A percentile compares a stretch with the other conserved stretches of the same genome.
Conservation (phyloP, 805 yeast genomes). For the Clavispora santaluciae region DNA sequence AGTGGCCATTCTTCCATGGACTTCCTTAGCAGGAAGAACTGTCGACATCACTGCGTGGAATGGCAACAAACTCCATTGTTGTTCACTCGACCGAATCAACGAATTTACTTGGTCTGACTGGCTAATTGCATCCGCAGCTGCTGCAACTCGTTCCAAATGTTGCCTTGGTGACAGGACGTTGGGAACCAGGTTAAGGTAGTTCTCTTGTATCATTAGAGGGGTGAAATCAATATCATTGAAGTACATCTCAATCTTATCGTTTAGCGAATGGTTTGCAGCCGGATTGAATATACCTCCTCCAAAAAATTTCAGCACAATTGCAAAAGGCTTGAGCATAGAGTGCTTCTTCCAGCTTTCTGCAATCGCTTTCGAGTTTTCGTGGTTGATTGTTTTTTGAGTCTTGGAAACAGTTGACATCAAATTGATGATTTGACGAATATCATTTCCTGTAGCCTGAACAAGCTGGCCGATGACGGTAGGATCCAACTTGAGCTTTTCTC, state of each 20-base stretch:
- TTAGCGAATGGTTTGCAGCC: slow-evolving; percentile 50
- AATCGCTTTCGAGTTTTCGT: slow-evolving; percentile 58
- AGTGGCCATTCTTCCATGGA: slow-evolving; percentile 66
- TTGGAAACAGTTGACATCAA: slow-evolving; percentile 78
- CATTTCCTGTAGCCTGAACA: slow-evolving; percentile 81
- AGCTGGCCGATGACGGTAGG: slow-evolving; percentile 77
- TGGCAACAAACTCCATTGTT: slow-evolving; percentile 91
- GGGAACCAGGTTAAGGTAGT: slow-evolving; percentile 70
- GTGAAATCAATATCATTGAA: slow-evolving; percentile 93
- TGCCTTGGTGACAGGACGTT: slow-evolving; percentile 38
- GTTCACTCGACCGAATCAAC: slow-evolving; percentile 83
- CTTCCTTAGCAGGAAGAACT: slow-evolving; percentile 68
- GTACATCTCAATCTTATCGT: slow-evolving; percentile 81
- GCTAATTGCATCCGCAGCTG: slow-evolving; percentile 87
- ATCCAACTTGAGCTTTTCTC: slow-evolving; percentile 78
- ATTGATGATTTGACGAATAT: slow-evolving; percentile 91
- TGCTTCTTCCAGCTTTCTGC: slow-evolving; percentile 82
- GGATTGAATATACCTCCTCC: slow-evolving; percentile 54
- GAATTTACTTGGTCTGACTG: slow-evolving; percentile 76
- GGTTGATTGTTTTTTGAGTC: slow-evolving; percentile 61
- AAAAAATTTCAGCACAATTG: slow-evolving; percentile 67
- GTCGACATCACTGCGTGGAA: slow-evolving; percentile 84
- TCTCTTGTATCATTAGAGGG: slow-evolving; percentile 95
- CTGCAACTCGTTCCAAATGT: slow-evolving; percentile 59
- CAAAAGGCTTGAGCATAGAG: slow-evolving; percentile 87